phyloP scores from a whole-genome alignment of 2,329 filamentous ascomycete genomes.

The Hypoxylon sp. region DNA sequence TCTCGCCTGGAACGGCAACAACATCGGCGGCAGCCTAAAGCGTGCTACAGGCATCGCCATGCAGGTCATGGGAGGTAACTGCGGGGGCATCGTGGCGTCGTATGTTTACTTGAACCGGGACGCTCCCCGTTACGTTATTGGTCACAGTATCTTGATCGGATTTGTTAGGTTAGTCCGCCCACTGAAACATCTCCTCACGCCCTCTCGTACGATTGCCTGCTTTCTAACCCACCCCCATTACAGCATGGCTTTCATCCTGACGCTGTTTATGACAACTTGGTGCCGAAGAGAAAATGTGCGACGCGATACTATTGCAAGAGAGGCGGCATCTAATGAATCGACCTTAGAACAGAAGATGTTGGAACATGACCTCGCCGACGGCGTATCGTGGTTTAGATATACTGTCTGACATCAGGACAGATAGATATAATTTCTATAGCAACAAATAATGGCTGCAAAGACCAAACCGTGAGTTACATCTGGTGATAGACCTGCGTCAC shows the following conservation, averaged over 20 bases:
- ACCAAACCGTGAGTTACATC: conserved; percentile 4
- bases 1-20: conserved; percentile 73
- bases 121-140: conserved; percentile 56
- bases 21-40: conserved; percentile 69
- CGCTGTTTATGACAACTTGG: conserved; percentile 54
- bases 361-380: conserved; percentile 54
- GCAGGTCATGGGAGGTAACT: conserved; percentile 56
- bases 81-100: conserved; percentile 62
- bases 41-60: conserved; percentile 47
- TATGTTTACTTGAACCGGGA: conserved; percentile 64
- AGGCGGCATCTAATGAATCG: conserved; percentile 42
- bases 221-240: conserved; percentile 5
- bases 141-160: conserved; percentile 58
- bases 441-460: conserved; percentile 8
- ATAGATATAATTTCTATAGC: conserved; percentile 4
- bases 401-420: conserved; percentile 39
- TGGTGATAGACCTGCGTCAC: conserved; percentile 6
- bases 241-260: conserved; percentile 54
- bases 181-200: not conserved
- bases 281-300: conserved; percentile 54
- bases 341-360: conserved; percentile 52
- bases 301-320: conserved; percentile 46
- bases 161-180: conserved; percentile 47
- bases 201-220: conserved; percentile 4
- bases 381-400: conserved; percentile 55